phyloP scores from a whole-genome alignment of 2,329 filamentous ascomycete species.

The Ophiocordyceps camponoti-leonardi region DNA sequence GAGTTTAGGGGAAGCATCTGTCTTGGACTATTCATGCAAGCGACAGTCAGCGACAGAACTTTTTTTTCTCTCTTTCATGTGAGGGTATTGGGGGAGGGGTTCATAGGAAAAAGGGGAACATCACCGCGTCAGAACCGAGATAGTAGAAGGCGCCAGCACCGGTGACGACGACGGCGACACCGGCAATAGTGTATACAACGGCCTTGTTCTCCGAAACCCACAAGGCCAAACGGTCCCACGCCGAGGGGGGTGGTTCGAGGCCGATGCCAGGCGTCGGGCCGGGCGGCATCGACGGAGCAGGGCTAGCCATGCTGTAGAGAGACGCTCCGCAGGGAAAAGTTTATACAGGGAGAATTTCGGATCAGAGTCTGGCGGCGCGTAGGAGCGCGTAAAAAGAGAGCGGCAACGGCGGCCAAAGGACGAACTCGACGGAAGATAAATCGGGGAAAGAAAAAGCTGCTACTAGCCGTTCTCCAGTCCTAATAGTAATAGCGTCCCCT shows the following conservation, averaged over 20 bases:
- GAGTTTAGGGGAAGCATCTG: constrained; percentile 44
- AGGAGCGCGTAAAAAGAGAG: background rate
- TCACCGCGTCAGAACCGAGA: constrained; percentile 44
- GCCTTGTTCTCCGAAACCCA: constrained; percentile 96
- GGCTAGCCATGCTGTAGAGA: constrained; percentile 22
- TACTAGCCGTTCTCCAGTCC: background rate
- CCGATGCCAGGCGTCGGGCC: constrained; percentile 26
- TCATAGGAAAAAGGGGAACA: constrained; percentile 4
- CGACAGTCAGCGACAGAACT: background rate
- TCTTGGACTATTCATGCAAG: constrained; percentile 22
- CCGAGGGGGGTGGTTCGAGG: constrained; percentile 42
- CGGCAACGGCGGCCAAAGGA: background rate
- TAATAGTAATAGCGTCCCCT: background rate
- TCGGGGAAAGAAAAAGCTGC: background rate
- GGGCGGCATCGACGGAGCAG: constrained; percentile 30
- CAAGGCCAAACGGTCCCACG: constrained; percentile 78
- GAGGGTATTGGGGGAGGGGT: no score
- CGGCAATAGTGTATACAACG: constrained; percentile 88
- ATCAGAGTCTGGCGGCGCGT: constrained; percentile 2
- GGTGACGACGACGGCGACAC: constrained; percentile 80
- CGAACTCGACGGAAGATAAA: background rate
- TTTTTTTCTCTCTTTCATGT: no score
- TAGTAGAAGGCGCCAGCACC: constrained; percentile 91
- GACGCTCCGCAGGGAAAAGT: background rate
- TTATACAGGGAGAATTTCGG: constrained; percentile 5